Percentiles rank a stretch among this genome's conserved stretches.
phyloP scores from a whole-genome alignment of 2,329 filamentous ascomycete species.

The Alternaria infectoria region DNA sequence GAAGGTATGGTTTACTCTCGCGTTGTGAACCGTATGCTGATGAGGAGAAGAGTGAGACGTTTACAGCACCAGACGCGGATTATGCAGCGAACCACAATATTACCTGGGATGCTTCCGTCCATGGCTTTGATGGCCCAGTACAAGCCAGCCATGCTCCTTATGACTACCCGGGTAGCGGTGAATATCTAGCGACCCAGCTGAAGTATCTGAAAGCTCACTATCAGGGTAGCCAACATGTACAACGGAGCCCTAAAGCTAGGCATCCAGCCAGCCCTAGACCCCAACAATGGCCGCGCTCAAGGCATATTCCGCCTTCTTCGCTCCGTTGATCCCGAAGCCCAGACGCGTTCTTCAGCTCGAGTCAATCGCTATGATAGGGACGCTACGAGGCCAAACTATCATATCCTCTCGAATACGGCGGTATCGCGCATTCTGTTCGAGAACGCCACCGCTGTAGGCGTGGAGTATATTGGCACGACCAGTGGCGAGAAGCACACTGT shows the following conservation, averaged over 20 bases:
- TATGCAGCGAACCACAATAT: conserved; percentile 27
- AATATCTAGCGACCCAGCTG: background rate
- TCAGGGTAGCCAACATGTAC: conserved; percentile 24
- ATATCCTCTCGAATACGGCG: conserved; percentile 29
- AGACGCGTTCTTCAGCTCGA: conserved; percentile 39
- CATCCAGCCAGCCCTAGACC: conserved; percentile 19
- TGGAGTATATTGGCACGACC: conserved; percentile 17
- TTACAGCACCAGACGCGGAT: conserved; percentile 18
- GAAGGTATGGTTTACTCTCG: conserved; percentile 53
- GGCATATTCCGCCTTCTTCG: conserved; percentile 41
- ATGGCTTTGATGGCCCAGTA: conserved; percentile 29
- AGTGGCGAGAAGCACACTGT: conserved; percentile 9
- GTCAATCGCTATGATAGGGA: conserved; percentile 41
- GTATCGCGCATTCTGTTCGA: conserved; percentile 28
- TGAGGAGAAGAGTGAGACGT: conserved; percentile 27
- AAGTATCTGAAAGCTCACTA: background rate
- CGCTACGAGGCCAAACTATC: conserved; percentile 36
- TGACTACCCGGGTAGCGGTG: conserved; percentile 31
- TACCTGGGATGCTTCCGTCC: conserved; percentile 24
- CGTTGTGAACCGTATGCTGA: conserved; percentile 48
- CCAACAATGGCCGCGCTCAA: conserved; percentile 31
- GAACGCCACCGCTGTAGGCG: conserved; percentile 20
- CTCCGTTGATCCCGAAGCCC: conserved; percentile 34
- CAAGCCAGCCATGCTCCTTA: conserved; percentile 32
- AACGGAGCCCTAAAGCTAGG: conserved; percentile 20